Conservation (phyloP, 164 flowering plant species). For the Stephania cephalantha region DNA sequence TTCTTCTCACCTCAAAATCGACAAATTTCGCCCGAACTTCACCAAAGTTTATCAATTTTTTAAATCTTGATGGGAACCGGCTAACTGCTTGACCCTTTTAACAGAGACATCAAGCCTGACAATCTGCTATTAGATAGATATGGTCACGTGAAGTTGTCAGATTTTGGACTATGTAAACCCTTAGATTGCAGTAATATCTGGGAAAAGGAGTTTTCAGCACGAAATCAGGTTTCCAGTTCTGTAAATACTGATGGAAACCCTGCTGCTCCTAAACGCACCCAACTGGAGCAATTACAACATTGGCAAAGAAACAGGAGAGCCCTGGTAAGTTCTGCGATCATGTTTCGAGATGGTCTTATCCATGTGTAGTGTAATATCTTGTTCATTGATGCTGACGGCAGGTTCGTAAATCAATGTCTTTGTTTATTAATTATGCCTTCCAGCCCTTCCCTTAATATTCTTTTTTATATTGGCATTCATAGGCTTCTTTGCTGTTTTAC, state of each 20-base stretch:
- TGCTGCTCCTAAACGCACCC: conserved; percentile 69
- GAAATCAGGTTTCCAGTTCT: conserved; percentile 44
- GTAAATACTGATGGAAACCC: conserved; percentile 63
- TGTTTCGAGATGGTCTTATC: no score
- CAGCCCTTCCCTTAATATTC: no score
- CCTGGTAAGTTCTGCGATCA: conserved; percentile 45
- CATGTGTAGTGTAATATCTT: no score
- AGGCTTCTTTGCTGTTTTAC: no score
- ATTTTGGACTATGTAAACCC: conserved; percentile 96
- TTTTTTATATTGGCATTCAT: no score
- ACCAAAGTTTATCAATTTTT: no score
- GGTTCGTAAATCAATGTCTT: no score
- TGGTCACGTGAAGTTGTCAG: conserved; percentile 96
- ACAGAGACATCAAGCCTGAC: conserved; percentile 98
- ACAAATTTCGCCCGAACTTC: no score
- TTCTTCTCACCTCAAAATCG: no score
- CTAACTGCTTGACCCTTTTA: conserved; percentile 11
- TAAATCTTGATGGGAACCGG: no score
- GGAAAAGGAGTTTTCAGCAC: conserved; percentile 62
- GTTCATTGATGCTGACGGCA: no score
- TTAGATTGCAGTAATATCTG: conserved; percentile 80
- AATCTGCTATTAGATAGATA: conserved; percentile 77
- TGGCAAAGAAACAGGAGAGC: conserved; percentile 94
- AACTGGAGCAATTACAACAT: conserved; percentile 87
- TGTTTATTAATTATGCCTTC: no score